Conservation (phyloP, 2,329 filamentous ascomycete genomes). For the Penicillium hordei region DNA sequence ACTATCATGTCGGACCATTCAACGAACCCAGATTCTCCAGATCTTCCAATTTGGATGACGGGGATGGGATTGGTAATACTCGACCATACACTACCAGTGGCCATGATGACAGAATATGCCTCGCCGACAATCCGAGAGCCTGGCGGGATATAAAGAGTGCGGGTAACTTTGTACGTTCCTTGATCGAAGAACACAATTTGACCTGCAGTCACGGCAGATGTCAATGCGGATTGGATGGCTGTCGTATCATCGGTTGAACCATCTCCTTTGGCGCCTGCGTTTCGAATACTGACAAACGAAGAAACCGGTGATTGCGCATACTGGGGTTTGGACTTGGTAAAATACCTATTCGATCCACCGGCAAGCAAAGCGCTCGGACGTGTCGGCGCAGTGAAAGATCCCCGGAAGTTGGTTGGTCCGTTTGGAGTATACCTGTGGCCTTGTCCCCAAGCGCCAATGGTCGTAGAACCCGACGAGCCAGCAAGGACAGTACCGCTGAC, state of each 20-base stretch:
- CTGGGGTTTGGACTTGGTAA: slow-evolving; percentile 54
- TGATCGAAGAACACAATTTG: slow-evolving; percentile 59
- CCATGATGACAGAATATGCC: slow-evolving; percentile 57
- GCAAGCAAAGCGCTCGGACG: slow-evolving; percentile 48
- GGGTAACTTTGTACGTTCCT: slow-evolving; percentile 53
- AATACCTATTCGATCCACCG: slow-evolving; percentile 45
- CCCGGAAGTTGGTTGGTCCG: slow-evolving; percentile 47
- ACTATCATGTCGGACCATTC: slow-evolving; percentile 73
- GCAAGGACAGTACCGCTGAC: slow-evolving; percentile 39
- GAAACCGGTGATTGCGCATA: slow-evolving; percentile 45
- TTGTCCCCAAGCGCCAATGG: slow-evolving; percentile 45
- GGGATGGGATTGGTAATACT: slow-evolving; percentile 60
- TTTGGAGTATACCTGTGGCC: slow-evolving; percentile 47
- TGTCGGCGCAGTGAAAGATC: slow-evolving; percentile 44
- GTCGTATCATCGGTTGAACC: slow-evolving; percentile 60
- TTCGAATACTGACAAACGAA: slow-evolving; percentile 48
- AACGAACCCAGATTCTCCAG: slow-evolving; percentile 63
- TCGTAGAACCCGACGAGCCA: slow-evolving; percentile 37
- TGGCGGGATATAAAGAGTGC: slow-evolving; percentile 50
- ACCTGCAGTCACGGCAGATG: slow-evolving; percentile 48
- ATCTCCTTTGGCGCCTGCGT: slow-evolving; percentile 51
- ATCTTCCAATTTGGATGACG: slow-evolving; percentile 65
- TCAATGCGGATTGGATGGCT: slow-evolving; percentile 59
- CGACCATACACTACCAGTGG: slow-evolving; percentile 57
- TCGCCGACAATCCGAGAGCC: slow-evolving; percentile 57